Conservation (phyloP, 2,329 filamentous ascomycete species). For the Leptographium galeiforme region DNA sequence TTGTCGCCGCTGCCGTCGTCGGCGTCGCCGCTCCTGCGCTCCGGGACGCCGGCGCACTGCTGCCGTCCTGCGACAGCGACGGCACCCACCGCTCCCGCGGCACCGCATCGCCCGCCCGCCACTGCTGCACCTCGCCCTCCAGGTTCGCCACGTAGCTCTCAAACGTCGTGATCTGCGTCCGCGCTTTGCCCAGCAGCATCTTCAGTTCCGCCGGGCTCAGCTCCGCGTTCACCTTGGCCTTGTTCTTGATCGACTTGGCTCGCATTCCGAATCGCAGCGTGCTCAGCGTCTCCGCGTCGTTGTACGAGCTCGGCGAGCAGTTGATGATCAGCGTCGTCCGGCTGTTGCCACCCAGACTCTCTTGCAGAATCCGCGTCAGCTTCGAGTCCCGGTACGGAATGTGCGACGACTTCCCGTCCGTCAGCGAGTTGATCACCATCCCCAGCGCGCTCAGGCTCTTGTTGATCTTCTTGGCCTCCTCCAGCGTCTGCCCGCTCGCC, state of each 20-base stretch:
- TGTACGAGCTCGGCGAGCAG: slow-evolving; percentile 97
- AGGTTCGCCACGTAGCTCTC: slow-evolving; percentile 73
- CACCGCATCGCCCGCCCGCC: slow-evolving; percentile 79
- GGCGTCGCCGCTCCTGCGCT: slow-evolving; percentile 37
- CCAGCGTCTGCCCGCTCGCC: slow-evolving; percentile 89
- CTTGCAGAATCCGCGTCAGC: slow-evolving; percentile 91
- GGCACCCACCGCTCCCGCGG: slow-evolving; percentile 81
- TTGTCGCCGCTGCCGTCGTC: slow-evolving; percentile 13
- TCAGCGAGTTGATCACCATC: slow-evolving; percentile 97
- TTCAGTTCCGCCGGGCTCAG: slow-evolving; percentile 94
- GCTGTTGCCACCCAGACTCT: slow-evolving; percentile 93
- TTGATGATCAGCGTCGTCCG: slow-evolving; percentile 98
- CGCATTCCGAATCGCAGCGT: slow-evolving; percentile 90
- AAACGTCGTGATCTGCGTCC: slow-evolving; percentile 77
- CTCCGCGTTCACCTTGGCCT: slow-evolving; percentile 98
- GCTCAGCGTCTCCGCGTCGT: slow-evolving; percentile 85
- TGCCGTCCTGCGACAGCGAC: slow-evolving; percentile 33
- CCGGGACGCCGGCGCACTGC: slow-evolving; percentile 28
- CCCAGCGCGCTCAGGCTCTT: slow-evolving; percentile 96
- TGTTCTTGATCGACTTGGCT: slow-evolving; percentile 99
- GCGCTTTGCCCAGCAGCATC: slow-evolving; percentile 79
- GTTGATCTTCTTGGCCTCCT: slow-evolving; percentile 99
- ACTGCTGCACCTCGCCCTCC: slow-evolving; percentile 73
- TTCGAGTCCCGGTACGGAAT: slow-evolving; percentile 97
- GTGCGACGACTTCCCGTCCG: slow-evolving; percentile 92